phyloP scores from a whole-genome alignment of 169 alveolate genomes.

The Plasmodium ovale region DNA sequence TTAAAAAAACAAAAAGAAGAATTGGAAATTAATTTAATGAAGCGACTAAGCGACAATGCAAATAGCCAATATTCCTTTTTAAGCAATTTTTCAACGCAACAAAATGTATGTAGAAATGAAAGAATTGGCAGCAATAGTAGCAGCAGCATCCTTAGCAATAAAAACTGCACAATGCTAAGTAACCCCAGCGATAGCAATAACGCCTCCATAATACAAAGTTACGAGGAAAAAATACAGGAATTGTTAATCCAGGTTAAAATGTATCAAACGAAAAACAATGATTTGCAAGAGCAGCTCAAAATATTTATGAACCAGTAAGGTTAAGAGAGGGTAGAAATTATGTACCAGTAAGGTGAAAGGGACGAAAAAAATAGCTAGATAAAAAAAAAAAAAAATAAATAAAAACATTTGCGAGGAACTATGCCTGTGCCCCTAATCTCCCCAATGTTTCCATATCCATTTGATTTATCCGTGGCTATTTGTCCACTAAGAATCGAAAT shows the following conservation, averaged over 20 bases:
- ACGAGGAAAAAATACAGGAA: constrained; percentile 68
- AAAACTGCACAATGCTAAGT: not conserved
- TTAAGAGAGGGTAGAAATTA: not conserved
- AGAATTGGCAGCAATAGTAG: not conserved
- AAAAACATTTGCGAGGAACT: no score
- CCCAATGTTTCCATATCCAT: no score
- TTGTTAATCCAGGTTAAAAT: constrained; percentile 38
- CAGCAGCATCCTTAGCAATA: not conserved
- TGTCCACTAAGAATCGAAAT: no score
- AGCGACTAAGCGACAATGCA: constrained; percentile 12
- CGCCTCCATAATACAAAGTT: constrained; percentile 13
- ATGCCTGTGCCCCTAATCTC: no score
- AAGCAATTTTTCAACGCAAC: not conserved
- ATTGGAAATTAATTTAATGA: constrained; percentile 59
- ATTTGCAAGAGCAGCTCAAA: constrained; percentile 72
- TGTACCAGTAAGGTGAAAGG: not conserved
- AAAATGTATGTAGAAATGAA: not conserved
- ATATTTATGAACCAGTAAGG: constrained; percentile 59
- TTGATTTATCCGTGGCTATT: no score
- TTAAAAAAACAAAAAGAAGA: constrained; percentile 72
- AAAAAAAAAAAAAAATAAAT: not conserved
- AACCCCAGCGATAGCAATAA: not conserved
- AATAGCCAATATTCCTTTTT: constrained; percentile 15
- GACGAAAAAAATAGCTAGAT: not conserved
- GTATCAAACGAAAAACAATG: constrained; percentile 55